Conservation (phyloP, 179 eudicot genomes). For the Actinidia arguta region DNA sequence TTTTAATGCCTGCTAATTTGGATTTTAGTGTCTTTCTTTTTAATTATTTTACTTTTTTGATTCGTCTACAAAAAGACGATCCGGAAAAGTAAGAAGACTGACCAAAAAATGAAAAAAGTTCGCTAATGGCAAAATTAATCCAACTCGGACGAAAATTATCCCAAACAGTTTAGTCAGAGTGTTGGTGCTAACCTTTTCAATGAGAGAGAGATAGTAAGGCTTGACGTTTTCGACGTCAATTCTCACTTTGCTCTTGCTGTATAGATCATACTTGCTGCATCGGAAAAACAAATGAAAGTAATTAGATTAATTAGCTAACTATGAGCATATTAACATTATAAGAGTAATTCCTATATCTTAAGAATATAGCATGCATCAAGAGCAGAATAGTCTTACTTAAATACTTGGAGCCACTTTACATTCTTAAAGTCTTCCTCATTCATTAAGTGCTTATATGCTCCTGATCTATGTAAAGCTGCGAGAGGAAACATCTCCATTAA, state of each 20-base stretch:
- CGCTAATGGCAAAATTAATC: no score
- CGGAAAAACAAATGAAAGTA: background rate
- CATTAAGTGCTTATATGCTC: conserved; percentile 84
- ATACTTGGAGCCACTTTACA: conserved; percentile 86
- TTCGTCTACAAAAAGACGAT: no score
- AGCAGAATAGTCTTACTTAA: conserved; percentile 49
- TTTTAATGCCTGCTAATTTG: no score
- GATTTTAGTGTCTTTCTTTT: no score
- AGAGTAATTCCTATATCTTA: background rate
- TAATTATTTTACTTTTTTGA: no score
- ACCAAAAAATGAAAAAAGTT: no score
- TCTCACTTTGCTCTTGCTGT: conserved; percentile 93
- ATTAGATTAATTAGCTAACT: background rate
- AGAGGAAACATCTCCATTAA: background rate
- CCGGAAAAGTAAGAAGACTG: no score
- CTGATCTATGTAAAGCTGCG: conserved; percentile 73
- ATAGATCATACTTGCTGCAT: conserved; percentile 86
- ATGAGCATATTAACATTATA: no score
- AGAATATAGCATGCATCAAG: background rate
- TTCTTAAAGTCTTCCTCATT: conserved; percentile 79
- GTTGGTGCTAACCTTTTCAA: conserved; percentile 63
- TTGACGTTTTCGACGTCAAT: conserved; percentile 82
- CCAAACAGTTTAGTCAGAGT: background rate
- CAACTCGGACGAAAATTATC: no score
- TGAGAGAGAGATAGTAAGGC: conserved; percentile 88